These are phyloP conservation scores for Malus domestica DNA, from an alignment of 306 rosid species.

Conservation along the genomic window DNA sequence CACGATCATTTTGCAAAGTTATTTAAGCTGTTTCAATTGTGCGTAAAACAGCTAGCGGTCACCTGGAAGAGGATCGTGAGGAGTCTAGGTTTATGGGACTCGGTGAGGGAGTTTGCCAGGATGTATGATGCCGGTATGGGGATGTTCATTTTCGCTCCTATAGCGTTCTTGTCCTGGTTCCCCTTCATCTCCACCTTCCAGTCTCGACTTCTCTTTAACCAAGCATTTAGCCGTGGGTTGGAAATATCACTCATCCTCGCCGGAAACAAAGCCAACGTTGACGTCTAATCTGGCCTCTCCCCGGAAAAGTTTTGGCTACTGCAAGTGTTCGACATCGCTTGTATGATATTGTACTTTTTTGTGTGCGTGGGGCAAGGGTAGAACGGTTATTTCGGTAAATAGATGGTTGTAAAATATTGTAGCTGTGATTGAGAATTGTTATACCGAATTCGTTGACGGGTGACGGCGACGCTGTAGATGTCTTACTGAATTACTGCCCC, in stretches of 20 bases:
- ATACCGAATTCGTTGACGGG: neutral
- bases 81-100: constrained; percentile 82
- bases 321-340: constrained; percentile 3
- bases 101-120: constrained; percentile 87
- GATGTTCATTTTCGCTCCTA: constrained; percentile 62
- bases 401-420: constrained; percentile 6
- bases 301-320: neutral
- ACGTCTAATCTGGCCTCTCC: constrained; percentile 18
- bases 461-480: neutral
- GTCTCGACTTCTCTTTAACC: constrained; percentile 93
- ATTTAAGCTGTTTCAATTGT: constrained; percentile 1
- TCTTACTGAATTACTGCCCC: neutral
- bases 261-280: constrained; percentile 91
- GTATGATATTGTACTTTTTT: neutral
- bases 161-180: constrained; percentile 84
- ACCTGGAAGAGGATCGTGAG: constrained; percentile 65
- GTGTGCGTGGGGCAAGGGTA: neutral
- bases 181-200: constrained; percentile 94
- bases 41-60: constrained; percentile 59
- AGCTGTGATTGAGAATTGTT: neutral
- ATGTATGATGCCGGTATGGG: constrained; percentile 99
- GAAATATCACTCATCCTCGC: constrained; percentile 95
- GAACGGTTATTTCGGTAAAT: constrained; percentile 2
- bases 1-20: neutral
- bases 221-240: constrained; percentile 97